Conservation (phyloP, 2,329 filamentous ascomycete genomes). For the Lomentospora prolificans region DNA sequence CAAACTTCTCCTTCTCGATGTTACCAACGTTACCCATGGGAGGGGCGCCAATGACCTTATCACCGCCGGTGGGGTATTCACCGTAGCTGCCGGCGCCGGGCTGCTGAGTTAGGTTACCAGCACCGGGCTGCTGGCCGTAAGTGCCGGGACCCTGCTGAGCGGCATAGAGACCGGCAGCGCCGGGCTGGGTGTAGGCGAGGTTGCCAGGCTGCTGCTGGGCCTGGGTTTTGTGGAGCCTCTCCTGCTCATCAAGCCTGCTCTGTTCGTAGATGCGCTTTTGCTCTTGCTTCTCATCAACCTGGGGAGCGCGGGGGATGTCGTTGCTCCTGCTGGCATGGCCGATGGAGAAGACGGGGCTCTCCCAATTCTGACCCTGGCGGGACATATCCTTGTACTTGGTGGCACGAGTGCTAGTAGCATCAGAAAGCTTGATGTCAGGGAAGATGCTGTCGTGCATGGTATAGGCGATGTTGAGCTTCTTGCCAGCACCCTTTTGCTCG, state of each 20-base stretch:
- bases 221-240: neutral
- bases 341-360: constrained; percentile 86
- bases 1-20: neutral
- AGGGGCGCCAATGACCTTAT: neutral
- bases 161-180: neutral
- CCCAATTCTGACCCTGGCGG: constrained; percentile 82
- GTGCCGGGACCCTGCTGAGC: neutral
- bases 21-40: neutral
- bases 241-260: neutral
- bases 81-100: neutral
- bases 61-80: neutral
- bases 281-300: constrained; percentile 34
- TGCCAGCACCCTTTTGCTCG: constrained; percentile 30
- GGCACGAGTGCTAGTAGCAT: constrained; percentile 54
- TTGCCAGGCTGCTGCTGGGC: neutral
- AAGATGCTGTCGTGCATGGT: constrained; percentile 85
- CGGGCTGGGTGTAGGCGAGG: neutral
- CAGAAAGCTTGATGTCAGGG: constrained; percentile 72
- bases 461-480: constrained; percentile 71
- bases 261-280: neutral
- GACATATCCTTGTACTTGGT: constrained; percentile 88
- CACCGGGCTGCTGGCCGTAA: neutral
- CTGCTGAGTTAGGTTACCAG: neutral
- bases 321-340: constrained; percentile 65
- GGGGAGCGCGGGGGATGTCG: constrained; percentile 55